These are phyloP conservation scores for Xylaria hypoxylon DNA, from an alignment of 2,329 filamentous ascomycete species.

Conservation along the genomic window DNA sequence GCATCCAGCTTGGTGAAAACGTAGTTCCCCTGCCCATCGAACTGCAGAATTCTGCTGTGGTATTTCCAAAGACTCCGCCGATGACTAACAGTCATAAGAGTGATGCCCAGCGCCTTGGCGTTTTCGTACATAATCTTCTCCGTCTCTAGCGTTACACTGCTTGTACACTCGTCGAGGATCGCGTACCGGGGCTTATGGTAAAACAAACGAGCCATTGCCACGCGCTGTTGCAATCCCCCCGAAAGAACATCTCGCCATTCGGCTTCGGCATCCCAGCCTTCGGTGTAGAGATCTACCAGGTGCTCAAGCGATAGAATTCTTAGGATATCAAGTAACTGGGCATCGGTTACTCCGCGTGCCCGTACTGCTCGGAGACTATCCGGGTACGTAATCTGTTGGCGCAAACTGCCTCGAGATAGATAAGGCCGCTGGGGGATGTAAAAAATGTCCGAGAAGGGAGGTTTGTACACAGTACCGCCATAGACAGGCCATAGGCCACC, in stretches of 20 bases:
- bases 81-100: slow-evolving; percentile 96
- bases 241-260: slow-evolving; percentile 97
- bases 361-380: slow-evolving; percentile 90
- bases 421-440: slow-evolving; percentile 98
- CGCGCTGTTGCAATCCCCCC: slow-evolving; percentile 91
- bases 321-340: slow-evolving; percentile 81
- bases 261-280: slow-evolving; percentile 91
- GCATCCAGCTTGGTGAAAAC: slow-evolving; percentile 92
- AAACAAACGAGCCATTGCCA: slow-evolving; percentile 95
- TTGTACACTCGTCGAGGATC: slow-evolving; percentile 97
- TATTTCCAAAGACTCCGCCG: slow-evolving; percentile 95
- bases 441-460: slow-evolving; percentile 92
- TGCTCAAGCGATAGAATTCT: slow-evolving; percentile 83
- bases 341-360: slow-evolving; percentile 82
- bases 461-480: slow-evolving; percentile 91
- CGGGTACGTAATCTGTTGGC: slow-evolving; percentile 97
- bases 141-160: slow-evolving; percentile 91
- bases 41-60: slow-evolving; percentile 93
- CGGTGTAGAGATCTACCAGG: slow-evolving; percentile 79
- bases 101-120: slow-evolving; percentile 90
- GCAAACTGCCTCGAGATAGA: slow-evolving; percentile 88
- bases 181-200: slow-evolving; percentile 94
- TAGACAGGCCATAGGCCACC: slow-evolving; percentile 98
- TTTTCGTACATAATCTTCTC: slow-evolving; percentile 98
- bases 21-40: slow-evolving; percentile 92